Conservation (phyloP, 345 rosid genomes). For the Camelina sativa region DNA sequence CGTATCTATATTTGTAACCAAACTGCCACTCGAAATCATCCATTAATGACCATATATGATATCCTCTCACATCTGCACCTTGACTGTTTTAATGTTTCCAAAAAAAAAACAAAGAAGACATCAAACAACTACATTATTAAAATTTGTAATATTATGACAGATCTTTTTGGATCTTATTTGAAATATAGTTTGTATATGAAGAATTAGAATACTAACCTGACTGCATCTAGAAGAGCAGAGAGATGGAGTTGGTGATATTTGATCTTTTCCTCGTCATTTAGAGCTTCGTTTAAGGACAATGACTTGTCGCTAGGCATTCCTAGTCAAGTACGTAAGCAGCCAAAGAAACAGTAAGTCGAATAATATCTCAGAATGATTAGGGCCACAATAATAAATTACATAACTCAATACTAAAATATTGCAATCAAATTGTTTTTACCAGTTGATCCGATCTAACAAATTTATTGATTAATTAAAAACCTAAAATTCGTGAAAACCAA, state of each 20-base stretch:
- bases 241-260: slow-evolving; percentile 22
- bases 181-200: neutral
- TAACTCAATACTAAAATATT: no score
- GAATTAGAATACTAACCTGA: slow-evolving; percentile 1
- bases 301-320: slow-evolving; percentile 24
- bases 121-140: neutral
- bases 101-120: neutral
- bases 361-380: neutral
- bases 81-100: slow-evolving; percentile 29
- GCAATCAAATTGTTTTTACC: neutral
- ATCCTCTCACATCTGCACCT: slow-evolving; percentile 55
- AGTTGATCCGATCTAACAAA: neutral
- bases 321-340: neutral
- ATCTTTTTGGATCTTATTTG: neutral
- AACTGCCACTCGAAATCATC: slow-evolving; percentile 62
- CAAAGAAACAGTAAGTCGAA: neutral
- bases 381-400: neutral
- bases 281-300: slow-evolving; percentile 17
- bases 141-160: neutral
- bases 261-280: slow-evolving; percentile 16
- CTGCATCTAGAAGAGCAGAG: slow-evolving; percentile 12
- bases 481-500: no score
- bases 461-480: neutral
- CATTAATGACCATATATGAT: slow-evolving; percentile 57
- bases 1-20: slow-evolving; percentile 54